Evolutionary conservation across 2,329 filamentous ascomycete species (phyloP).

Genomic region (Magnaporthales sp.): DNA sequence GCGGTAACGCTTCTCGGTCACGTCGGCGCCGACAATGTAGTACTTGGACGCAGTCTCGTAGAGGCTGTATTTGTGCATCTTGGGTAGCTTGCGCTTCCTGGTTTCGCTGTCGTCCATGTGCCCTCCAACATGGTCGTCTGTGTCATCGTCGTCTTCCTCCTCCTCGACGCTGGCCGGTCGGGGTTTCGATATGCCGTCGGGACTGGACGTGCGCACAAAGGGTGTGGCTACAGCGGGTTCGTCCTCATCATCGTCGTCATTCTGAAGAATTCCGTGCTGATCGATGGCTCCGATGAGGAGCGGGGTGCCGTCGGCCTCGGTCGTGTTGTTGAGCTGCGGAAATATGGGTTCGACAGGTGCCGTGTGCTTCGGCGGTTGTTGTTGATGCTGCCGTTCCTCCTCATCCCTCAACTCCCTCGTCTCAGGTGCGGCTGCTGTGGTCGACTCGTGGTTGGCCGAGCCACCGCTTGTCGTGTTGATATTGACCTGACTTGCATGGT

Average conservation of each 20-base stretch:
- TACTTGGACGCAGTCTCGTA: constrained; percentile 93
- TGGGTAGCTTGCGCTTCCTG: constrained; percentile 35
- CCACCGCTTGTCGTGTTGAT: constrained; percentile 5
- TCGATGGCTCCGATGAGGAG: constrained; percentile 14
- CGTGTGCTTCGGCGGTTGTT: not conserved
- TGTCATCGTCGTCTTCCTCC: constrained; percentile 14
- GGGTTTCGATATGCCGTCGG: constrained; percentile 24
- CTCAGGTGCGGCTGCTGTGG: not conserved
- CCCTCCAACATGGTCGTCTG: constrained; percentile 22
- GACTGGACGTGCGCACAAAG: constrained; percentile 47
- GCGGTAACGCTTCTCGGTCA: constrained; percentile 79
- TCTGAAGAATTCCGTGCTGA: constrained; percentile 11
- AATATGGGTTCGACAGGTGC: constrained; percentile 20
- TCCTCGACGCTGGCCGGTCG: constrained; percentile 17
- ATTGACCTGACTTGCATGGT: constrained; percentile 12
- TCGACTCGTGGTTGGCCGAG: constrained; percentile 7
- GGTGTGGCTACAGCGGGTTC: constrained; percentile 49
- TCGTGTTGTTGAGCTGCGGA: constrained; percentile 32
- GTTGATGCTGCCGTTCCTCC: not conserved
- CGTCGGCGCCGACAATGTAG: constrained; percentile 89
- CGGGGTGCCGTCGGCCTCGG: constrained; percentile 25
- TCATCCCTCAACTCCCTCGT: not conserved
- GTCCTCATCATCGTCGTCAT: constrained; percentile 47
- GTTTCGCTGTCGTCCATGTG: constrained; percentile 12
- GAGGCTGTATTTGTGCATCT: constrained; percentile 95